Evolutionary conservation across 495 filamentous ascomycete species (phyloP), one percentile per base, ranked within the genome.

Genomic region (Aspergillus sparsus): DNA sequence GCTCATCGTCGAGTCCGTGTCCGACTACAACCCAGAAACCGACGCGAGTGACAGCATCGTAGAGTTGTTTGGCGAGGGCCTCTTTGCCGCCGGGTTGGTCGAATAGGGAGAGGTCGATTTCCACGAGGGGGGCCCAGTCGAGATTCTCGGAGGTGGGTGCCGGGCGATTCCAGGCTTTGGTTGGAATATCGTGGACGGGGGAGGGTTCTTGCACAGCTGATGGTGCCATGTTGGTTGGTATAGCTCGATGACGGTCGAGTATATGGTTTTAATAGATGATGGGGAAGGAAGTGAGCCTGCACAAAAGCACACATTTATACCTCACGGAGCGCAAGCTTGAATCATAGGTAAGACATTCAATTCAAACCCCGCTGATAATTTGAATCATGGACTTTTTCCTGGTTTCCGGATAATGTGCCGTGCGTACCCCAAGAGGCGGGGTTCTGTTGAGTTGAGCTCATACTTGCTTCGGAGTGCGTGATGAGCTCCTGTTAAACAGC

Each of bases 101-200:
- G 58, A 79, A 83, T 4, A 70, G 69, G 49, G 74, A 76, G 2
- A 86, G 72, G 64, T 86, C 82, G 16, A 86, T 74, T n/a, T 76
- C 79, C 13, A 81, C 70, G 9, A 84, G 72, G 12, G 83, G 80
- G 12, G 82, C 80, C 81, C 82, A 84, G 12, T 76, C 70, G 13
- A 71, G 62, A 12, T 71, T 44, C 32, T 70, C 70, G 11, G 62
- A 55, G 1, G 76, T 79, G 10, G 66, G 66, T 11, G 55, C 49
- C 6, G 76, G 76, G 7, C 76, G 72, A 41, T 44, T 63, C 75
- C 76, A 79, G n/a, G 74, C 53, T 55, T 75, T 74, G 11, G 77
- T 57, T 1, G 63, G 57, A 15, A 71, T 57, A 36, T 52, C 58
- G 3, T 62, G 49, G 13, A 39, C 37, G 5, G 58, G 32, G 6